These are phyloP conservation scores for Massariosphaeria phaeospora DNA, from an alignment of 495 filamentous ascomycete species.

Conservation along the genomic window DNA sequence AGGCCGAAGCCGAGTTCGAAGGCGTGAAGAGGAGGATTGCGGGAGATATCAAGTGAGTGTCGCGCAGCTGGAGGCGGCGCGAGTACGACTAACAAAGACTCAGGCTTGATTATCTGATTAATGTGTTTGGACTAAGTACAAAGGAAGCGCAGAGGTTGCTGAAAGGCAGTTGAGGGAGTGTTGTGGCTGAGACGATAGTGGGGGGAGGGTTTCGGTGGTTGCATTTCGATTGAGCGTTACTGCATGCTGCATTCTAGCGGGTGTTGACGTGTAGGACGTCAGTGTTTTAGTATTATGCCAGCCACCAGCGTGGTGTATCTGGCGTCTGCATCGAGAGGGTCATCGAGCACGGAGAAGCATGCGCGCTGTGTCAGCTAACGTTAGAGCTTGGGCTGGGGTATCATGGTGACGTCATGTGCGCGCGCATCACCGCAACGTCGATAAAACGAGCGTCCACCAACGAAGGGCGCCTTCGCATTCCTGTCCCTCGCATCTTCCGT, in stretches of 20 bases:
- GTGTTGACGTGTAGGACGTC: no score
- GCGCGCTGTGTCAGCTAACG: conserved; percentile 1
- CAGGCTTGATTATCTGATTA: conserved; percentile 39
- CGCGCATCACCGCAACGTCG: neutral
- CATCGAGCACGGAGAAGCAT: neutral
- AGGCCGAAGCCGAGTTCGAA: conserved; percentile 67
- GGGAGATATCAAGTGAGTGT: conserved; percentile 56
- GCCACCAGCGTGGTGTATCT: neutral
- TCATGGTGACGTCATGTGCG: conserved; percentile 27
- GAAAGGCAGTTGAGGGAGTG: conserved; percentile 4
- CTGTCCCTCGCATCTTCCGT: neutral
- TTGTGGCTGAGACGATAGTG: neutral
- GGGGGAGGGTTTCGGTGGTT: neutral
- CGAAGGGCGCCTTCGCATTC: no score
- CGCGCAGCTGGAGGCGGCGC: no score
- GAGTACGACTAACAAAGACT: conserved; percentile 2
- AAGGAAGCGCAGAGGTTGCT: conserved; percentile 35
- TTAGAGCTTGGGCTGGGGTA: neutral
- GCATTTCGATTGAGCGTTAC: neutral
- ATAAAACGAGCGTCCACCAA: neutral
- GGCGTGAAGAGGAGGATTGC: conserved; percentile 58
- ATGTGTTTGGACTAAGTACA: conserved; percentile 35
- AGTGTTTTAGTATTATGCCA: neutral
- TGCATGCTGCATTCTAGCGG: neutral
- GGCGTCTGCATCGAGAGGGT: neutral